These are phyloP conservation scores for Panicum virgatum DNA, from an alignment of 202 grass and related monocot species.

Conservation along the genomic window DNA sequence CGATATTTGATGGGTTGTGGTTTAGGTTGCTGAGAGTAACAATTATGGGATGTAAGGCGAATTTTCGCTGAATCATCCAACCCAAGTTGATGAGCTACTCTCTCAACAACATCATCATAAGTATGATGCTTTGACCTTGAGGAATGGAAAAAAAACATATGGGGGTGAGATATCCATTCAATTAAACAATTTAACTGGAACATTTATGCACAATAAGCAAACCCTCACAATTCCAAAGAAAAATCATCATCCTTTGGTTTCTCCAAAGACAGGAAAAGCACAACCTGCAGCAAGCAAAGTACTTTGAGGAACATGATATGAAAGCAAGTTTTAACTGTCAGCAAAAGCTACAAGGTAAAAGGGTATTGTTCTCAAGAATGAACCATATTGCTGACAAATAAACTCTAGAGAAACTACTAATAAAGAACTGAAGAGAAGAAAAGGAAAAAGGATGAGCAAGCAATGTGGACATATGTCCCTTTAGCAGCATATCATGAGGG, in stretches of 20 bases:
- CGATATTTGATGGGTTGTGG: slow-evolving; percentile 84
- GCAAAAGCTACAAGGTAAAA: slow-evolving; percentile 17
- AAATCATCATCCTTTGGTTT: slow-evolving; percentile 96
- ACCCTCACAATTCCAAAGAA: slow-evolving; percentile 61
- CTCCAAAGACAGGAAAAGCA: slow-evolving; percentile 84
- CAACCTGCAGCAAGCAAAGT: slow-evolving; percentile 54
- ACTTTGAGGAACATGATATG: slow-evolving; percentile 18
- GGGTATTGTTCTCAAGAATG: background rate
- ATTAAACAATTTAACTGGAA: slow-evolving; percentile 30
- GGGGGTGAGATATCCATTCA: slow-evolving; percentile 24
- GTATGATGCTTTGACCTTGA: slow-evolving; percentile 75
- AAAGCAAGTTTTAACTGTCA: background rate
- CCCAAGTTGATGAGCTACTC: slow-evolving; percentile 70
- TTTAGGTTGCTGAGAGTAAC: slow-evolving; percentile 92
- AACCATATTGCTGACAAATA: slow-evolving; percentile 21
- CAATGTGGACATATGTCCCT: background rate
- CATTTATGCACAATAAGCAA: background rate
- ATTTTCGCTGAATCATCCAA: slow-evolving; percentile 89
- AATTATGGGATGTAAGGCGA: slow-evolving; percentile 91
- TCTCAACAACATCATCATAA: slow-evolving; percentile 97
- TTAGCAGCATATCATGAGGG: background rate
- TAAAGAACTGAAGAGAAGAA: slow-evolving; percentile 1
- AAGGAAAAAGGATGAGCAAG: background rate
- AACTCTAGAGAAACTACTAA: slow-evolving; percentile 13
- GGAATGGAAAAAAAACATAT: slow-evolving; percentile 30